These are phyloP conservation scores for Colletotrichum costaricense DNA, from an alignment of 2,329 filamentous ascomycete genomes.

Conservation along the genomic window DNA sequence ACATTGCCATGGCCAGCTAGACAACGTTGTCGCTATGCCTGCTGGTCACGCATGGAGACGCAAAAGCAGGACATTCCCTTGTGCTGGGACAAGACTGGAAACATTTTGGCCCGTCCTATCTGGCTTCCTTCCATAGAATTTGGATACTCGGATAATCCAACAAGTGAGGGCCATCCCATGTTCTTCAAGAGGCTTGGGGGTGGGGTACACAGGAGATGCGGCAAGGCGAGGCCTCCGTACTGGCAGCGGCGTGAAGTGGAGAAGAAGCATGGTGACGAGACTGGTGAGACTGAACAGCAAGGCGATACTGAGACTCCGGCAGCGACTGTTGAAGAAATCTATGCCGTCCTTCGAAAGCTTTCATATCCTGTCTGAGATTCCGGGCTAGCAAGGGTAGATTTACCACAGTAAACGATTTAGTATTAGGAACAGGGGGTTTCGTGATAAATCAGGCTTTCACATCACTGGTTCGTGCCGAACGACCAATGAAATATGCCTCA, in stretches of 20 bases:
- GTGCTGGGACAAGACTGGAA: not conserved
- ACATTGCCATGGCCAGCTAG: not conserved
- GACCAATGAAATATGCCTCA: no score
- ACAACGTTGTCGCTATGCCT: not conserved
- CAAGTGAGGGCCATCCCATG: not conserved
- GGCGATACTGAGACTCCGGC: not conserved
- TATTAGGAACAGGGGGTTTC: no score
- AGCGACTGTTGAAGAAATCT: not conserved
- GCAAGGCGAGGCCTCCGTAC: not conserved
- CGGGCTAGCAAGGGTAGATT: no score
- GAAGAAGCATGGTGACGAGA: rapidly evolving
- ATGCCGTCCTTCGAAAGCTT: not conserved
- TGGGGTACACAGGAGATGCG: not conserved
- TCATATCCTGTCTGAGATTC: not conserved
- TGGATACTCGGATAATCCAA: not conserved
- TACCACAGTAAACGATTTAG: no score
- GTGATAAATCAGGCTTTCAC: no score
- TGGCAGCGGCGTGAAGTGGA: not conserved
- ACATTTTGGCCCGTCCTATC: not conserved
- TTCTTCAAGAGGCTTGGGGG: not conserved
- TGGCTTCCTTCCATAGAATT: not conserved
- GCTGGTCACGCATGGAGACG: not conserved
- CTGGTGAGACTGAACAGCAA: not conserved
- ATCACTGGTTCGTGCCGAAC: no score
- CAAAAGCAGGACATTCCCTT: not conserved